A percentile compares a stretch with the other conserved stretches of the same genome.
Conservation (phyloP, 2,329 filamentous ascomycete species). For the Penicillium sp. region DNA sequence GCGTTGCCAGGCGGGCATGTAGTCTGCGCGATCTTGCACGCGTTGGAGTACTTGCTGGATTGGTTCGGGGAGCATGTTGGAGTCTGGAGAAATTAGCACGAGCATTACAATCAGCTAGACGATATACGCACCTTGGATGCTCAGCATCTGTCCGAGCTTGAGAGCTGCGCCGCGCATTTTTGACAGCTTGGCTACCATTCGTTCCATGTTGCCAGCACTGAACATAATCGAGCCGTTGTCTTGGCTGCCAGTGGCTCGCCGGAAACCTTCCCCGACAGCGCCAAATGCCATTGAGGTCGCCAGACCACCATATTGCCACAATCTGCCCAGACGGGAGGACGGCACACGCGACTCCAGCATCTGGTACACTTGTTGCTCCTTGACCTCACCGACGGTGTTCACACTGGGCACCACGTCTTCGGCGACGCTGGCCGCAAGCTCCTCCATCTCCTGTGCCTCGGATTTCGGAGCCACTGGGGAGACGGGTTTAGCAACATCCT, state of each 20-base stretch:
- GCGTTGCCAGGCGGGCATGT: slow-evolving; percentile 93
- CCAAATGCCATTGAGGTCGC: slow-evolving; percentile 95
- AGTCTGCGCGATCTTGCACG: slow-evolving; percentile 94
- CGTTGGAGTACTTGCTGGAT: slow-evolving; percentile 89
- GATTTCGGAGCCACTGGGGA: slow-evolving; percentile 2
- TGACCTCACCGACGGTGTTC: slow-evolving; percentile 18
- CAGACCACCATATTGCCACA: slow-evolving; percentile 94
- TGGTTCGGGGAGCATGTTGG: slow-evolving; percentile 84
- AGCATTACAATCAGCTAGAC: not conserved
- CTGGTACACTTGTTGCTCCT: slow-evolving; percentile 54
- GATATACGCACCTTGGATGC: slow-evolving; percentile 67
- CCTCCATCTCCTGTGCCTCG: slow-evolving; percentile 42
- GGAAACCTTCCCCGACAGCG: slow-evolving; percentile 79
- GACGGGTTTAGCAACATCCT: not conserved
- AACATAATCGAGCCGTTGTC: slow-evolving; percentile 74
- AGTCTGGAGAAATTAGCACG: slow-evolving; percentile 53
- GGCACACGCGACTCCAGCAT: slow-evolving; percentile 89
- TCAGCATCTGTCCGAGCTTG: slow-evolving; percentile 97
- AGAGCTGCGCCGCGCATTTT: slow-evolving; percentile 96
- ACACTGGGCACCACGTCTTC: slow-evolving; percentile 35
- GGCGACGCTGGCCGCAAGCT: slow-evolving; percentile 49
- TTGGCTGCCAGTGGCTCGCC: slow-evolving; percentile 70
- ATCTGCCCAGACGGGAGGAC: slow-evolving; percentile 75
- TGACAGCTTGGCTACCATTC: slow-evolving; percentile 86
- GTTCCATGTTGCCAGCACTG: slow-evolving; percentile 86